Evolutionary conservation across 2,329 filamentous ascomycete species (phyloP).

Genomic region (Epichloe uncinata): DNA sequence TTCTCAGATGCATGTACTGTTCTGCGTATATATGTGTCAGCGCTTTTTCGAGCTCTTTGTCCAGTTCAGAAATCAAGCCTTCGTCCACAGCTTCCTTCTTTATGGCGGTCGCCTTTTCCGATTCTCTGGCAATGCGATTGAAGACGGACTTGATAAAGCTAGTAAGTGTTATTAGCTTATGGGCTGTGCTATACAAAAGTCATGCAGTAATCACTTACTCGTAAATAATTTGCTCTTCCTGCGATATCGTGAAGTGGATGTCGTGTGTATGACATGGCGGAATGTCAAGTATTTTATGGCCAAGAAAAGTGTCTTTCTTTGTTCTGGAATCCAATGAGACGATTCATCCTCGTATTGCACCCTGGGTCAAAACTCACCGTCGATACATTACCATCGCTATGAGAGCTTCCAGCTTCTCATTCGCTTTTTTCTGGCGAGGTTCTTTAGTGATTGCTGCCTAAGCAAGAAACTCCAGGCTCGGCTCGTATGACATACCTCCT

Average conservation of each 20-base stretch:
- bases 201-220: neutral
- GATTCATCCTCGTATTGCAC: neutral
- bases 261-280: constrained; percentile 7
- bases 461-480: neutral
- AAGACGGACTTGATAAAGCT: neutral
- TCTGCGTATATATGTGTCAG: neutral
- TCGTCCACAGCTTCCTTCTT: neutral
- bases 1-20: neutral
- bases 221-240: constrained; percentile 11
- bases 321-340: constrained; percentile 10
- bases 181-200: too few relatives aligned
- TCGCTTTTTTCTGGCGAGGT: constrained; percentile 5
- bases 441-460: neutral
- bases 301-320: constrained; percentile 15
- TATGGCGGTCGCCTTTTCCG: neutral
- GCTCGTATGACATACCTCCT: constrained; percentile 5
- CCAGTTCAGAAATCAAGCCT: neutral
- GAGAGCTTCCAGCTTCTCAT: constrained; percentile 10
- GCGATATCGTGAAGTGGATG: constrained; percentile 13
- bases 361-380: constrained; percentile 10
- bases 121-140: neutral
- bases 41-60: neutral
- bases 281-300: constrained; percentile 13
- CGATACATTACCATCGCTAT: constrained; percentile 16
- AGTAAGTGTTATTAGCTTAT: neutral